A percentile compares a stretch with the other conserved stretches of the same genome.
phyloP scores from a whole-genome alignment of 2,329 filamentous ascomycete species.

The Arthrobotrys entomopaga region DNA sequence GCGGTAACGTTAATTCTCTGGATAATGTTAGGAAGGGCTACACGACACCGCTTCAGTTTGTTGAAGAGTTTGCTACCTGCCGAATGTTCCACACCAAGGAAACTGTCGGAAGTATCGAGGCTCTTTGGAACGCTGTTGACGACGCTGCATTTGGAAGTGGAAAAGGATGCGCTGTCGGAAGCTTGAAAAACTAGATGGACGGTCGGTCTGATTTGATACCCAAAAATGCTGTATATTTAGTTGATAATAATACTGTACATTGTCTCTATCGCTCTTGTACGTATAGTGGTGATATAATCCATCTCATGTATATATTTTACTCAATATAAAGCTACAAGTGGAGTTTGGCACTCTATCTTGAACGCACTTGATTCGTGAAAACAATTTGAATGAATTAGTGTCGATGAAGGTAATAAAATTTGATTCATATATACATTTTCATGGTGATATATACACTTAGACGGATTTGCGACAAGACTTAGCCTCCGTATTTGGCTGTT shows the following conservation, averaged over 20 bases:
- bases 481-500: not conserved
- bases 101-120: conserved; percentile 66
- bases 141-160: conserved; percentile 60
- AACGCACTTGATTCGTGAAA: too few relatives aligned
- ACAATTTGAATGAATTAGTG: too few relatives aligned
- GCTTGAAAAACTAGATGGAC: conserved; percentile 26
- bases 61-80: conserved; percentile 66
- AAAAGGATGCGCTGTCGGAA: conserved; percentile 46
- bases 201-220: not conserved
- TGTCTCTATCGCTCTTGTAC: too few relatives aligned
- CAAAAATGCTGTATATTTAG: not conserved
- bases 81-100: conserved; percentile 67
- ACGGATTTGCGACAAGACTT: not conserved
- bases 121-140: conserved; percentile 65
- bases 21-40: conserved; percentile 51
- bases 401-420: not conserved
- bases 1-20: conserved; percentile 50
- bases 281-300: too few relatives aligned
- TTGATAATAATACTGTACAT: too few relatives aligned
- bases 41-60: conserved; percentile 65
- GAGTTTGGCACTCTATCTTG: too few relatives aligned
- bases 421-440: conserved; percentile 3
- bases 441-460: not conserved
- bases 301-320: not conserved
- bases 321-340: not conserved